These are phyloP conservation scores for Acer campestre DNA, from an alignment of 345 rosid genomes.

Conservation along the genomic window DNA sequence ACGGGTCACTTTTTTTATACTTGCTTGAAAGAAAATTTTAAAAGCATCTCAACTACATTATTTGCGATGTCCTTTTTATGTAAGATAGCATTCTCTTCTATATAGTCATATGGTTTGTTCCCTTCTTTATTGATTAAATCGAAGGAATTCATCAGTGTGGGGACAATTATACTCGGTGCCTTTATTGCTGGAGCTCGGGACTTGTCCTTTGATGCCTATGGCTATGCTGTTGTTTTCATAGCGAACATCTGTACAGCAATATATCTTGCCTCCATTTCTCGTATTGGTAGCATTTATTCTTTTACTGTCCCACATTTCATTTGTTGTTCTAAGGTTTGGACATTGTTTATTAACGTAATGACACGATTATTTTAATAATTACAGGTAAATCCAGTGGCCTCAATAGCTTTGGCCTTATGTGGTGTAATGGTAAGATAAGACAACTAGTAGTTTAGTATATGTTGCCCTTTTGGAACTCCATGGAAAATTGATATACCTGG, in stretches of 20 bases:
- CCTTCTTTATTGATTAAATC: slow-evolving; percentile 33
- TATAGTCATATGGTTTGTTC: slow-evolving; percentile 10
- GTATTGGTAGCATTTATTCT: slow-evolving; percentile 41
- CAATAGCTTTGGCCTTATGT: slow-evolving; percentile 69
- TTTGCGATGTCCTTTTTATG: not conserved
- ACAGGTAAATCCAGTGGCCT: slow-evolving; percentile 68
- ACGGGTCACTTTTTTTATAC: not conserved
- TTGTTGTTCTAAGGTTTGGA: slow-evolving; percentile 1
- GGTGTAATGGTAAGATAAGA: slow-evolving; percentile 60
- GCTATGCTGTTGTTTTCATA: slow-evolving; percentile 65
- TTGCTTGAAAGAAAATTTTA: slow-evolving; percentile 11
- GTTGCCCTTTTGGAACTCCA: not conserved
- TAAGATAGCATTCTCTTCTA: slow-evolving; percentile 5
- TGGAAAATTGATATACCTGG: not conserved
- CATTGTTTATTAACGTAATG: not conserved
- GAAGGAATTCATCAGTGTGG: slow-evolving; percentile 64
- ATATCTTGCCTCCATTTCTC: slow-evolving; percentile 71
- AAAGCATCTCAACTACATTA: not conserved
- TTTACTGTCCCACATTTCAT: not conserved
- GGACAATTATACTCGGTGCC: slow-evolving; percentile 60
- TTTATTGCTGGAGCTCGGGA: slow-evolving; percentile 75
- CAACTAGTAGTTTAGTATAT: not conserved
- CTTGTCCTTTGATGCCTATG: slow-evolving; percentile 72
- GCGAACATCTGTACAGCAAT: slow-evolving; percentile 74
- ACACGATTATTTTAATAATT: slow-evolving; percentile 8